Base-by-base conservation (phyloP, 805 yeast genomes). In the Scheffersomyces spartinae region DNA sequence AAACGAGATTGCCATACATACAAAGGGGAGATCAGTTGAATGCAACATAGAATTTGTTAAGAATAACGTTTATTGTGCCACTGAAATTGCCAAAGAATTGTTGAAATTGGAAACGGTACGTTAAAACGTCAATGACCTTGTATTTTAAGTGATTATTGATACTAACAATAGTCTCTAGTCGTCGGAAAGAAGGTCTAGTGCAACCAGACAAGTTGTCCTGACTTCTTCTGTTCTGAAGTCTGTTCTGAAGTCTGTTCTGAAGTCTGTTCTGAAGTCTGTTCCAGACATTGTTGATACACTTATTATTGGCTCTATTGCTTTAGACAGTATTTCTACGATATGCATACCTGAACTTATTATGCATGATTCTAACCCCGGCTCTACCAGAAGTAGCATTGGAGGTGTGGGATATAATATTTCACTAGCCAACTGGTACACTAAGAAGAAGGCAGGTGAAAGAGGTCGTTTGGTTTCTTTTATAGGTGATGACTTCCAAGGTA, bases 341-440 rank as follows among this genome's bases (percentile, higher is more conserved):
- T n/a, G n/a, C n/a, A n/a, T n/a, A n/a, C 18, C 33, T 0, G 26
- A 27, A 0, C 27, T 40, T 10, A 38, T 33, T 9, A 39, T 64
- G 38, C 49, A 54, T 8, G 88, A 88, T 31, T 83, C 94, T 3
- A 79, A 79, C 35, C 91, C 91, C 0, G 85, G 91, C 0, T 43
- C 39, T 0, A 61, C 70, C 5, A 39, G 48, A 1, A 61, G 74
- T 3, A 59, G 77, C 0, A 45, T 82, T 6, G 95, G 95, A 1
- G 95, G 95, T 1, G 94, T 84, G 2, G 95, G 84, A 0, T 74
- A 68, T 45, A 84, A 85, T 39, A 74, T 84, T 9, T 74, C 82
- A 0, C 40, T 68, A n/a, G 88, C 91, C 0, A 58, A 78, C 3
- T 40, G 49, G 11, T 65, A 59, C 31, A 34, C 35, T 13, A 31